Evolutionary conservation across 2,329 filamentous ascomycete species (phyloP).

Genomic region (Penicillium psychrosexuale): DNA sequence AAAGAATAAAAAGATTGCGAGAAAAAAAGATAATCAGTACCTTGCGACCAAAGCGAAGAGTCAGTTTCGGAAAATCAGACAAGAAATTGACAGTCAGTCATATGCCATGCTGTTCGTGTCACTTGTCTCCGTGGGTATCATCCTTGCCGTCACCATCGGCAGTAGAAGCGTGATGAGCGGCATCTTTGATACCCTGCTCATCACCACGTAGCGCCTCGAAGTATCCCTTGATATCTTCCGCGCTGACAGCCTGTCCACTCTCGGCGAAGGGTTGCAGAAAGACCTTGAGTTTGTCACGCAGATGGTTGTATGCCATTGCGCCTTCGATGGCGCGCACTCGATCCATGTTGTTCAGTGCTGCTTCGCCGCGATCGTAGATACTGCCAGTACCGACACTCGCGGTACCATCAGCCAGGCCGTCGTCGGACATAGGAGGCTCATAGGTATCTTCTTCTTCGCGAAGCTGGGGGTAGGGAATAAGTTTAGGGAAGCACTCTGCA

Average conservation of each 20-base stretch:
- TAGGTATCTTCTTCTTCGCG: constrained; percentile 94
- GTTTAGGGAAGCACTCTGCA: constrained; percentile 69
- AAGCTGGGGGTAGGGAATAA: constrained; percentile 72
- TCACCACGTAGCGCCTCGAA: constrained; percentile 94
- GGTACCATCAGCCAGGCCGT: constrained; percentile 50
- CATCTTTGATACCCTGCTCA: constrained; percentile 66
- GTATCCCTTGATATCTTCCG: constrained; percentile 93
- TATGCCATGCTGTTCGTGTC: constrained; percentile 49
- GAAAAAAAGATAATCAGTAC: constrained; percentile 2
- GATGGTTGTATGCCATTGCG: constrained; percentile 95
- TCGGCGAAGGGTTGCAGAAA: constrained; percentile 94
- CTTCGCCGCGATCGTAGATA: constrained; percentile 86
- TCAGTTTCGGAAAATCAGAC: background rate
- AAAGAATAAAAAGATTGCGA: background rate
- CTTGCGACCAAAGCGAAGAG: constrained; percentile 4
- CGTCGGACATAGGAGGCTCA: constrained; percentile 79
- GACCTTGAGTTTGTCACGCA: constrained; percentile 92
- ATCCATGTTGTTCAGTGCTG: constrained; percentile 85
- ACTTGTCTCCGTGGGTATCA: constrained; percentile 30
- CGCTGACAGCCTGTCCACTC: constrained; percentile 79
- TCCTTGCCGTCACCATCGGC: constrained; percentile 31
- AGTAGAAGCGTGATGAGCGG: constrained; percentile 52
- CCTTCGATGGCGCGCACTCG: constrained; percentile 91
- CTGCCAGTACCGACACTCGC: constrained; percentile 68
- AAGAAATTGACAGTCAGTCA: constrained; percentile 2